A percentile compares a stretch with the other conserved stretches of the same genome.
phyloP scores from a whole-genome alignment of 129 eudicot species.

The Saussurea involucrata region DNA sequence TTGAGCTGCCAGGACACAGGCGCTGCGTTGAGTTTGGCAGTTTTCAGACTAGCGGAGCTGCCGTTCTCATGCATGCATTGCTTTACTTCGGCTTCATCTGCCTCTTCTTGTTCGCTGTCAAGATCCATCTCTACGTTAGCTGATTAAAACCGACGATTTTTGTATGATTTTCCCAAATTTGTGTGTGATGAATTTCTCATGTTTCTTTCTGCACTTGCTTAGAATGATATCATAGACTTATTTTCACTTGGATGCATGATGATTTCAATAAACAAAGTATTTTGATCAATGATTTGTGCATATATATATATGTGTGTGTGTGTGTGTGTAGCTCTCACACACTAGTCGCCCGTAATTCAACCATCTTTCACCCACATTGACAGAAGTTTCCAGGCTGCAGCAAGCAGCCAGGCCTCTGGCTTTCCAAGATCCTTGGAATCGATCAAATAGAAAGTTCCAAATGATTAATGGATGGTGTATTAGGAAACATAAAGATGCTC shows the following conservation, averaged over 20 bases:
- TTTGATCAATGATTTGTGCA: background rate
- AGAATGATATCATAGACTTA: background rate
- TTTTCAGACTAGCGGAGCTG: conserved; percentile 57
- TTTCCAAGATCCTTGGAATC: too few relatives aligned
- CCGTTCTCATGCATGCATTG: conserved; percentile 49
- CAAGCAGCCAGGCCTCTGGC: too few relatives aligned
- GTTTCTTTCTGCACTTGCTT: background rate
- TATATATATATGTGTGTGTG: too few relatives aligned
- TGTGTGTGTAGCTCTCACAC: too few relatives aligned
- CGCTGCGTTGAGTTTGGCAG: conserved; percentile 62
- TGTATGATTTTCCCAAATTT: background rate
- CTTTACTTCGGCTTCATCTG: conserved; percentile 59
- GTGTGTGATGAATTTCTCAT: background rate
- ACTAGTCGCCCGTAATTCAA: too few relatives aligned
- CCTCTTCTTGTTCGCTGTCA: conserved; percentile 49
- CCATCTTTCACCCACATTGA: too few relatives aligned
- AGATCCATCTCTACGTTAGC: conserved; percentile 51
- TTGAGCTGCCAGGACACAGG: conserved; percentile 58
- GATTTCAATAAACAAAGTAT: background rate
- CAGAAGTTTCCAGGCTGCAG: too few relatives aligned
- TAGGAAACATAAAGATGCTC: too few relatives aligned
- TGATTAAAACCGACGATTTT: background rate
- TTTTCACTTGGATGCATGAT: background rate
- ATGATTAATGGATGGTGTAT: too few relatives aligned
- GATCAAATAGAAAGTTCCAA: too few relatives aligned